Evolutionary conservation across 2,329 filamentous ascomycete species (phyloP), one percentile per base, ranked within the genome.

Genomic region (Exophiala spinifera): DNA sequence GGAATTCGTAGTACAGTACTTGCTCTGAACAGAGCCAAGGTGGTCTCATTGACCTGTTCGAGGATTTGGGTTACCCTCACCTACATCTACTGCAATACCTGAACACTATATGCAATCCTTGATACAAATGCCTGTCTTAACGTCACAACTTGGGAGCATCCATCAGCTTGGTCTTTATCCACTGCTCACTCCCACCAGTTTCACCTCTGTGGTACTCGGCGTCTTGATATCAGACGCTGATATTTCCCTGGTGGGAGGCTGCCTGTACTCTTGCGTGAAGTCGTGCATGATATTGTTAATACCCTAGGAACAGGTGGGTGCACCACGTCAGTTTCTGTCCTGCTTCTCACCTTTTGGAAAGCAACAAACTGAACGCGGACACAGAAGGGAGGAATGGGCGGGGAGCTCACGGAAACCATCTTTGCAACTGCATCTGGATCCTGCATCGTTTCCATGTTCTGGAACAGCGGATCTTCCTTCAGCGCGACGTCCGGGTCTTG

Each of bases 381-480:
- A n/a, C n/a, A n/a, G n/a, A n/a, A n/a, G n/a, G n/a, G n/a, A n/a
- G n/a, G n/a, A n/a, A n/a, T n/a, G n/a, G n/a, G 10, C 6, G 40
- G 17, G 14, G 8, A 6, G 21, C 48, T 50, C n/a, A 50, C 48
- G 8, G 48, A 31, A 19, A 43, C 48, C 21, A 50, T 28, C 20
- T 31, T 43, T 33, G 48, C 48, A 20, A 42, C 37, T 20, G 43
- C 43, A 7, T 51, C 40, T 15, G 50, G 43, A 28, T 53, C 43
- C 2, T 37, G 23, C n/a, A 42, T 39, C 44, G 65, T 64, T 15
- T 66, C 55, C 42, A 64, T 69, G 25, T 69, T 54, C 31, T 63
- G 53, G 21, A 74, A 68, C 39, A 72, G 71, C 10, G 62, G 61
- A 46, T 73, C 68, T 10, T 67, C 65, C 17, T 73, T 66, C 2